phyloP scores from a whole-genome alignment of 108 stramenopile genomes.

The Pseudonitzschia multiseries region DNA sequence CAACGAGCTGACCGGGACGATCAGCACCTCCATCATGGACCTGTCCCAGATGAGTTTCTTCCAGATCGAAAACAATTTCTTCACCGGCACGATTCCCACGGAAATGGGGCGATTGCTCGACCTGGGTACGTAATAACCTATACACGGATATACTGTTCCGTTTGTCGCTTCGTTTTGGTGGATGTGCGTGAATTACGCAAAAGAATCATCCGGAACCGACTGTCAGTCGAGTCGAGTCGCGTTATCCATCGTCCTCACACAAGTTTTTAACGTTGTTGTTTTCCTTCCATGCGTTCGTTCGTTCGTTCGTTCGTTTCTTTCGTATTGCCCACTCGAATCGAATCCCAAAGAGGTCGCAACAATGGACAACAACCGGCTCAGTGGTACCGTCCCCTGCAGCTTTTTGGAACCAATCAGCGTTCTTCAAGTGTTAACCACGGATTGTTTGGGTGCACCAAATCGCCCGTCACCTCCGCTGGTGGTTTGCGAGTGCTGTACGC shows the following conservation, averaged over 20 bases:
- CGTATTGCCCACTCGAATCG: too few species aligned
- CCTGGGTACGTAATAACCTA: slow-evolving; percentile 33
- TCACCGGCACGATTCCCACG: slow-evolving; percentile 60
- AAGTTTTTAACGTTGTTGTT: background rate
- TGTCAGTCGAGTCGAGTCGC: background rate
- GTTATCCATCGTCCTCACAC: background rate
- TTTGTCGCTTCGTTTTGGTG: too few species aligned
- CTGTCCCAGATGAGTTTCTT: slow-evolving; percentile 54
- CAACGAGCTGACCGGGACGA: slow-evolving; percentile 60
- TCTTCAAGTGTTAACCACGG: slow-evolving; percentile 32
- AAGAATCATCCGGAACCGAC: background rate
- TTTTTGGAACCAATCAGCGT: background rate
- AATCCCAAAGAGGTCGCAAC: slow-evolving; percentile 47
- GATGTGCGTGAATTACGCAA: background rate
- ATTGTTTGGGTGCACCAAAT: slow-evolving; percentile 47
- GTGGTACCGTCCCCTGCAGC: slow-evolving; percentile 61
- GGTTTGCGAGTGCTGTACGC: slow-evolving; percentile 47
- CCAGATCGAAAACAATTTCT: slow-evolving; percentile 60
- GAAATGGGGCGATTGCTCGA: slow-evolving; percentile 38
- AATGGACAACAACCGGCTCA: slow-evolving; percentile 43
- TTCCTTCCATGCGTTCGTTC: background rate
- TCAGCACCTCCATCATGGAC: slow-evolving; percentile 48
- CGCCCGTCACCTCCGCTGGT: slow-evolving; percentile 53
- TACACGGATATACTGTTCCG: background rate
- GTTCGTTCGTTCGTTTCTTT: too few species aligned